Evolutionary conservation across 2,329 filamentous ascomycete species (phyloP), one percentile per base, ranked within the genome.

Genomic region (Trichoderma atroviride): DNA sequence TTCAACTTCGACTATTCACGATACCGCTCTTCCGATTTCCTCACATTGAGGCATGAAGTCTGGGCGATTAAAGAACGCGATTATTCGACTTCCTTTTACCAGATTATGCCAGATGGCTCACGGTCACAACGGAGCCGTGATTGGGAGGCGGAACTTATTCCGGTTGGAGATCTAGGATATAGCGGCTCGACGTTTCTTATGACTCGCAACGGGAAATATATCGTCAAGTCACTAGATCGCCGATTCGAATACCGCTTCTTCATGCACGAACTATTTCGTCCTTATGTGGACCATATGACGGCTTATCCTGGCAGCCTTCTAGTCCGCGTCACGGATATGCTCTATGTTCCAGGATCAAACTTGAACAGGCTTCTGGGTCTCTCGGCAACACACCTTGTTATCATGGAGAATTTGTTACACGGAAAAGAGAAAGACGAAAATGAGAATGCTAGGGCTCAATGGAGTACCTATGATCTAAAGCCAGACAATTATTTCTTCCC

Each of bases 131-230:
- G 5, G 14, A 40, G 16, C 6, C 37, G 6, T 19, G 16, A 40
- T 40, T 40, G 16, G 37, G 16, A 40, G 16, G 37, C 37, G 37
- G 16, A 40, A 19, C 37, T 40, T 40, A 40, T 40, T 19, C 37
- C 37, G 16, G 37, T 40, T 40, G 37, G 37, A 7, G 37, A 40
- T 19, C 83, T 93, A 79, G 91, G 91, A 3, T 92, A 91, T 76
- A 92, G 89, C 33, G 91, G 91, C 60, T 92, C 90, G 80, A 92
- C 91, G 0, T 93, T 93, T 79, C 92, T 92, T 78, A 85, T 84
- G 5, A 93, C 91, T 0, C 78, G 82, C 4, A 87, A 93, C 73
- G 83, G 83, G n/a, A 87, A 86, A 72, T 93, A 87, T 75, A 84
- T 93, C 10, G 83, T 93, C 75, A 94, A 93, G 75, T 91, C 89